Conservation (phyloP, 768 basidiomycete species). For the Lactarius hatsudake region DNA sequence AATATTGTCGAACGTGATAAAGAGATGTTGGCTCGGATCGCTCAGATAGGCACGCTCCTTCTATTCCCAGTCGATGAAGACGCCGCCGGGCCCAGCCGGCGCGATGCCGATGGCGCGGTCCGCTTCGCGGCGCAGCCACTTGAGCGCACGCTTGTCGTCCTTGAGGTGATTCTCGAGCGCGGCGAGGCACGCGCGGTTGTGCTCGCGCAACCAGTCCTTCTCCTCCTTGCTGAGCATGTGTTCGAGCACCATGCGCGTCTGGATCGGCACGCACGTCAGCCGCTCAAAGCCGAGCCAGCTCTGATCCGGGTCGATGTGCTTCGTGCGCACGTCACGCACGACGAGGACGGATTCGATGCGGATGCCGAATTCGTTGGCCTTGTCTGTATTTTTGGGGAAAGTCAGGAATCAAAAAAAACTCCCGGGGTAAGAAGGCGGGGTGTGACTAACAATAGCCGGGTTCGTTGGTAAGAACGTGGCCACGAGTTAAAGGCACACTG, state of each 20-base stretch:
- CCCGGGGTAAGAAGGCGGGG: not conserved
- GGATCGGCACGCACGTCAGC: conserved; percentile 91
- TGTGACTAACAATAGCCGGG: conserved; percentile 84
- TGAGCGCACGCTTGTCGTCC: conserved; percentile 76
- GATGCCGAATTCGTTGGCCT: conserved; percentile 81
- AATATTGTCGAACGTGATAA: not conserved
- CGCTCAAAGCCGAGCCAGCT: conserved; percentile 91
- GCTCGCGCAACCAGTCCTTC: conserved; percentile 83
- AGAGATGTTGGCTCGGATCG: no score
- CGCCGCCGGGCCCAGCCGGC: conserved; percentile 58
- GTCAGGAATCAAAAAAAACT: not conserved
- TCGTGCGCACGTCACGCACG: conserved; percentile 73
- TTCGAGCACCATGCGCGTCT: conserved; percentile 85
- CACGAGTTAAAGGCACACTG: conserved; percentile 67
- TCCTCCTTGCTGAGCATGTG: conserved; percentile 83
- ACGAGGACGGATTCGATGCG: conserved; percentile 85
- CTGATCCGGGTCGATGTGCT: conserved; percentile 65
- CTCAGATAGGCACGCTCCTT: no score
- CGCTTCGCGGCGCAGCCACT: conserved; percentile 76
- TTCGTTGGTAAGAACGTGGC: conserved; percentile 92
- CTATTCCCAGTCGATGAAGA: conserved; percentile 71
- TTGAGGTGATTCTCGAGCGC: conserved; percentile 62
- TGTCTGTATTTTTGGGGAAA: conserved; percentile 47
- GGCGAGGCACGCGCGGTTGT: conserved; percentile 72
- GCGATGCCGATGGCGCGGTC: conserved; percentile 75